Percentiles rank a stretch among this genome's conserved stretches.
Evolutionary conservation across 164 flowering plant genomes (phyloP).

Genomic region (Umbellularia californica): DNA sequence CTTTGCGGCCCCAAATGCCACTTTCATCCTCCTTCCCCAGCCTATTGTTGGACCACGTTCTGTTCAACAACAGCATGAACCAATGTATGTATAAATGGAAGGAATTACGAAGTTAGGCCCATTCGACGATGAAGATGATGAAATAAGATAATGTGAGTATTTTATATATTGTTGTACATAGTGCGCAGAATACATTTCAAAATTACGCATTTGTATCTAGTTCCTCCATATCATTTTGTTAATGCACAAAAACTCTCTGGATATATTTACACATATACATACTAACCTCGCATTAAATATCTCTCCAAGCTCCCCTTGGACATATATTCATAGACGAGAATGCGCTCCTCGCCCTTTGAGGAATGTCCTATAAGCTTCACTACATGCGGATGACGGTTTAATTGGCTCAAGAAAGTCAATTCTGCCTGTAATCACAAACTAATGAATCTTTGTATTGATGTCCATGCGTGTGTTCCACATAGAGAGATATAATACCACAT

Average conservation of each 20-base stretch:
- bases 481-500: not conserved
- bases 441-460: not conserved
- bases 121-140: not conserved
- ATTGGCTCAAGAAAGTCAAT: constrained; percentile 21
- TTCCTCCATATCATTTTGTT: too few species aligned
- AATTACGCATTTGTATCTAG: too few species aligned
- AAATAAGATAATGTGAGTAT: not conserved
- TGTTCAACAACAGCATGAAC: constrained; percentile 6
- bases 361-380: constrained; percentile 32
- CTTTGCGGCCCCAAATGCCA: constrained; percentile 28
- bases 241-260: not conserved
- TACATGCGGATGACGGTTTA: constrained; percentile 28
- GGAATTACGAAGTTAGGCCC: not conserved
- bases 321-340: constrained; percentile 36
- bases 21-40: constrained; percentile 32
- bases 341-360: constrained; percentile 14
- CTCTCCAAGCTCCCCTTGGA: constrained; percentile 28
- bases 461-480: not conserved
- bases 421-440: constrained; percentile 21
- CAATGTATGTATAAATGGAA: not conserved
- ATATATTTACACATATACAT: not conserved
- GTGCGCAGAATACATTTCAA: not conserved
- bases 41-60: constrained; percentile 12
- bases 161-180: not conserved
- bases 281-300: constrained; percentile 21